Evolutionary conservation across 2,329 filamentous ascomycete genomes (phyloP), one percentile per base, ranked within the genome.

Genomic region (Colletotrichum eleusines): DNA sequence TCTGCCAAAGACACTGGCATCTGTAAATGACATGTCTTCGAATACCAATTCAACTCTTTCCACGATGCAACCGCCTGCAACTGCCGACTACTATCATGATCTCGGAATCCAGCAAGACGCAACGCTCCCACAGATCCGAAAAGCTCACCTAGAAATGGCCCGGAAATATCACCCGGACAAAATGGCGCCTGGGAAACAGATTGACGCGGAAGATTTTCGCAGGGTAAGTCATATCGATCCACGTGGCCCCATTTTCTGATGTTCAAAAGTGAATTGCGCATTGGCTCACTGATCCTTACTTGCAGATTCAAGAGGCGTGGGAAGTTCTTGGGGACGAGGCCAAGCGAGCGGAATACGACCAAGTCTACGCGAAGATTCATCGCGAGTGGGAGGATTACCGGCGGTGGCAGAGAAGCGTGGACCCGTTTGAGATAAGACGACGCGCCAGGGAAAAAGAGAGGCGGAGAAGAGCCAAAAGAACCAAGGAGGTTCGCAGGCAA

Each of bases 221-320:
- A 59, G 28, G 11, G 57, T 59, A 46, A 46, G 40, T 46, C 26
- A 7, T 11, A 8, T 14, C 2, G 6, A 1, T 26, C 33, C 14
- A 9, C 4, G 8, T 23, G 38, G 28, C n/a, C 16, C 18, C 23
- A 5, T 4, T 26, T 0, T 12, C 40, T 12, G 12, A 46, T 16
- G 8, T 12, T 7, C 14, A 7, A 31, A 12, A 28, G 2, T 1
- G 9, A 8, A 3, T 8, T 7, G 16, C 18, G 26, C 12, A 46
- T 59, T 42, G 38, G 20, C 40, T 46, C 16, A 46, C 26, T 7
- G 18, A 8, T 18, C 14, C 14, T 20, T 20, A 33, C 5, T 18
- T 14, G 6, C n/a, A 59, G 57, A 14, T 59, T 5, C 57, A 59
- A 46, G 57, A 59, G 16, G 57, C 57, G 1, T 59, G 44, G 26